Percentiles rank a stretch among this genome's conserved stretches.
Conservation (phyloP, 2,329 filamentous ascomycete genomes). For the Aspergillus arachidicola region DNA sequence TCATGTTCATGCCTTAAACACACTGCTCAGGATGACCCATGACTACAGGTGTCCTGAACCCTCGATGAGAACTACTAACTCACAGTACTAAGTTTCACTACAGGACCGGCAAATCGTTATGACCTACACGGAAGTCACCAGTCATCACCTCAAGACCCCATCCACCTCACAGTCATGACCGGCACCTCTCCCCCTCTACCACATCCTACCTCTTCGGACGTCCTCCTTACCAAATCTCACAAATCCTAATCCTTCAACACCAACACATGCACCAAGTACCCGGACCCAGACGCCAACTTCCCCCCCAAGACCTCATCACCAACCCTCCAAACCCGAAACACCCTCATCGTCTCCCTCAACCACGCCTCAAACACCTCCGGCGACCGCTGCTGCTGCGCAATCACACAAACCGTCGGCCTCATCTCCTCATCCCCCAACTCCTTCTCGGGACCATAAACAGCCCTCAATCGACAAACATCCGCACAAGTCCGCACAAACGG, state of each 20-base stretch:
- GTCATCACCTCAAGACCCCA: neutral
- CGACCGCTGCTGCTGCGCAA: slow-evolving; percentile 87
- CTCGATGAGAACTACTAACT: neutral
- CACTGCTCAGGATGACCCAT: neutral
- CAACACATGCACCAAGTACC: slow-evolving; percentile 82
- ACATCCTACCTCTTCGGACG: neutral
- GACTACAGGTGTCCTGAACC: too few relatives aligned
- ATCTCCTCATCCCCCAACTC: neutral
- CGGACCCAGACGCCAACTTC: slow-evolving; percentile 64
- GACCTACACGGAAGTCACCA: neutral
- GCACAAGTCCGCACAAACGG: slow-evolving; percentile 82
- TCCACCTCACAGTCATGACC: neutral
- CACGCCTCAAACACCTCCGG: slow-evolving; percentile 83
- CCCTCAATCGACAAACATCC: slow-evolving; percentile 69
- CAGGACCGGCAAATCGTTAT: neutral
- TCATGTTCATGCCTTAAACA: neutral
- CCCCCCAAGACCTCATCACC: slow-evolving; percentile 63
- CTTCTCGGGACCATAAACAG: slow-evolving; percentile 16
- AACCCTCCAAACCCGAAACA: slow-evolving; percentile 77
- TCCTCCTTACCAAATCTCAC: neutral
- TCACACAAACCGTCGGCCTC: slow-evolving; percentile 68
- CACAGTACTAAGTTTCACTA: neutral
- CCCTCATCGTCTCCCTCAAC: slow-evolving; percentile 66
- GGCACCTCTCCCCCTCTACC: neutral
- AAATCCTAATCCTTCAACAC: slow-evolving; percentile 51